phyloP scores from a whole-genome alignment of 2,329 filamentous ascomycete species.

The Chaetomiaceae sp. region DNA sequence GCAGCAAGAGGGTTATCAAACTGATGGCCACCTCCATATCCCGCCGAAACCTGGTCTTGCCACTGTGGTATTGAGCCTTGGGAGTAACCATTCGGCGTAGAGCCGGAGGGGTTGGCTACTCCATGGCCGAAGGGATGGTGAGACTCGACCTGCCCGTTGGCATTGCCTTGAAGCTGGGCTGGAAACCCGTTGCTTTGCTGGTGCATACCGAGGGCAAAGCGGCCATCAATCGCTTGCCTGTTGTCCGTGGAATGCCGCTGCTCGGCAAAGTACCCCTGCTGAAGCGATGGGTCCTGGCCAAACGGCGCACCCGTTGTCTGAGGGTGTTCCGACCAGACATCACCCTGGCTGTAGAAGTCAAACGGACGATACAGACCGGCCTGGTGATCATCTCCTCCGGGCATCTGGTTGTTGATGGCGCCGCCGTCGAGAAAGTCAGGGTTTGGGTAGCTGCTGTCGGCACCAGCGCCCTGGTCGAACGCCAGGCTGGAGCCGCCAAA shows the following conservation, averaged over 20 bases:
- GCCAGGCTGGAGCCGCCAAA: conserved; percentile 9
- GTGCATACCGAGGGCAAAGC: conserved; percentile 20
- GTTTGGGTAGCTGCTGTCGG: conserved; percentile 18
- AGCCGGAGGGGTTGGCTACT: conserved; percentile 1
- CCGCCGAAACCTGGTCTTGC: conserved; percentile 17
- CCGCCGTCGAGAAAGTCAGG: conserved; percentile 17
- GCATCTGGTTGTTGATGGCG: conserved; percentile 17
- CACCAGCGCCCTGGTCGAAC: conserved; percentile 17
- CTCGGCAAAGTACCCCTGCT: conserved; percentile 17
- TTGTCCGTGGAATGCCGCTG: conserved; percentile 15
- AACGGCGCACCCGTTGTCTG: conserved; percentile 14
- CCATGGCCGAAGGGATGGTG: conserved; percentile 16
- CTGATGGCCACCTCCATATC: conserved; percentile 16
- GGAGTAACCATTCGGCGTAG: conserved; percentile 17
- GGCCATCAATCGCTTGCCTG: conserved; percentile 17
- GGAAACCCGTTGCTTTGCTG: conserved; percentile 15
- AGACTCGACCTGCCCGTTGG: conserved; percentile 11
- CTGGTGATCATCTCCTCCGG: conserved; percentile 16
- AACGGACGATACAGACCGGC: conserved; percentile 17
- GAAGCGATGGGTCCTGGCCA: conserved; percentile 15
- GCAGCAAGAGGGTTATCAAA: conserved; percentile 23
- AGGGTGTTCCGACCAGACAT: conserved; percentile 19
- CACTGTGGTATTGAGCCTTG: conserved; percentile 20
- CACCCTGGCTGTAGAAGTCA: conserved; percentile 15
- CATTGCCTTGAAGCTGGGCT: conserved; percentile 14